Conservation (phyloP, 192 early-diverging fungal genomes). For the Coemansia sp. region DNA sequence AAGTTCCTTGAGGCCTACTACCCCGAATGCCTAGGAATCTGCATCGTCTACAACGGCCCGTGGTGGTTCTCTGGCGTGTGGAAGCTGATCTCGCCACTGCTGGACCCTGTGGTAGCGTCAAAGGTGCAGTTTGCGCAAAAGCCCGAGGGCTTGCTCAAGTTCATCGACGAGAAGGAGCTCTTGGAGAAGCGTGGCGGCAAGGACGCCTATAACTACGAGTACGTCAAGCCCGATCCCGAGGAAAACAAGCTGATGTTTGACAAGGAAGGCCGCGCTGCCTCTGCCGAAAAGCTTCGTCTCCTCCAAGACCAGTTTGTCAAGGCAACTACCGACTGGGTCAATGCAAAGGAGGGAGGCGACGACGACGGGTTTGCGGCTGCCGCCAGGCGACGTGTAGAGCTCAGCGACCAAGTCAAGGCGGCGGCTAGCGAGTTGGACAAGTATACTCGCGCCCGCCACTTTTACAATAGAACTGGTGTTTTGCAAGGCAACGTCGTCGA, state of each 20-base stretch:
- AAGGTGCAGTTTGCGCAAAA: slow-evolving; percentile 83
- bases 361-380: slow-evolving; percentile 39
- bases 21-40: slow-evolving; percentile 82
- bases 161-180: slow-evolving; percentile 66
- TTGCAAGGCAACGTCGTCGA: slow-evolving; percentile 38
- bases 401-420: slow-evolving; percentile 31
- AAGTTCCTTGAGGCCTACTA: slow-evolving; percentile 87
- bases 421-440: slow-evolving; percentile 59
- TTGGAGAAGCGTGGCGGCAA: slow-evolving; percentile 69
- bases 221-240: slow-evolving; percentile 51
- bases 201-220: slow-evolving; percentile 62
- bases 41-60: slow-evolving; percentile 86
- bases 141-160: slow-evolving; percentile 65
- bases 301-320: slow-evolving; percentile 52
- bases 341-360: slow-evolving; percentile 37
- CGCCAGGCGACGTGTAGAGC: slow-evolving; percentile 23
- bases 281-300: slow-evolving; percentile 40
- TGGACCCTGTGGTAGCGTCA: slow-evolving; percentile 88
- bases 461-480: slow-evolving; percentile 53
- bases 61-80: slow-evolving; percentile 90
- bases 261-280: slow-evolving; percentile 43
- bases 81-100: slow-evolving; percentile 80
- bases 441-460: slow-evolving; percentile 56
- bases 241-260: slow-evolving; percentile 64
- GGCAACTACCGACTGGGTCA: slow-evolving; percentile 57